phyloP scores from a whole-genome alignment of 352 stramenopile species.

The Saprolegnia diclina region DNA sequence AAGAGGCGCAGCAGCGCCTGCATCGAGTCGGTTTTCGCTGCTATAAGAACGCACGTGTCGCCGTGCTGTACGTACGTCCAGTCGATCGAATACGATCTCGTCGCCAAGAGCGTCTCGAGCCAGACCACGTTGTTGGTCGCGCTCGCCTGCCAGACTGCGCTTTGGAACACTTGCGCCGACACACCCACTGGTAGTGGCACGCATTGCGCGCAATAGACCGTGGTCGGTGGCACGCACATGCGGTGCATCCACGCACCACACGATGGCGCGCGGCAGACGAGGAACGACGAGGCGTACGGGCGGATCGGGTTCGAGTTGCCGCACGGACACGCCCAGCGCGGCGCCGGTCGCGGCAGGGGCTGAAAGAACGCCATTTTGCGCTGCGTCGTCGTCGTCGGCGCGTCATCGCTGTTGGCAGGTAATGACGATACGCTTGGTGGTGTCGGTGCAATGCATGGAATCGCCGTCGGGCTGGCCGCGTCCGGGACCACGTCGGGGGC shows the following conservation, averaged over 20 bases:
- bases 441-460: neutral
- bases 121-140: neutral
- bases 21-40: neutral
- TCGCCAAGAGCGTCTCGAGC: neutral
- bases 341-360: neutral
- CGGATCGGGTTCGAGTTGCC: neutral
- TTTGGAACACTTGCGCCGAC: neutral
- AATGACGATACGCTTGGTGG: neutral
- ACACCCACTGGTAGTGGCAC: neutral
- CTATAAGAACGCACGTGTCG: neutral
- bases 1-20: neutral
- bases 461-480: neutral
- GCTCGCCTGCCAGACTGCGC: conserved; percentile 1
- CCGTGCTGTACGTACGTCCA: neutral
- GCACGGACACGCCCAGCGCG: neutral
- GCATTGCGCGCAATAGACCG: neutral
- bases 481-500: neutral
- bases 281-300: neutral
- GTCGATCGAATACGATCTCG: neutral
- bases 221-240: neutral
- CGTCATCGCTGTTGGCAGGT: neutral
- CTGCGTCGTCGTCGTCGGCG: neutral
- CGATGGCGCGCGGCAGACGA: neutral
- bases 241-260: conserved; percentile 8
- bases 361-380: neutral